Base-by-base conservation (phyloP, 1,139 yeast genomes). In the Saccharomyces hybrid region DNA sequence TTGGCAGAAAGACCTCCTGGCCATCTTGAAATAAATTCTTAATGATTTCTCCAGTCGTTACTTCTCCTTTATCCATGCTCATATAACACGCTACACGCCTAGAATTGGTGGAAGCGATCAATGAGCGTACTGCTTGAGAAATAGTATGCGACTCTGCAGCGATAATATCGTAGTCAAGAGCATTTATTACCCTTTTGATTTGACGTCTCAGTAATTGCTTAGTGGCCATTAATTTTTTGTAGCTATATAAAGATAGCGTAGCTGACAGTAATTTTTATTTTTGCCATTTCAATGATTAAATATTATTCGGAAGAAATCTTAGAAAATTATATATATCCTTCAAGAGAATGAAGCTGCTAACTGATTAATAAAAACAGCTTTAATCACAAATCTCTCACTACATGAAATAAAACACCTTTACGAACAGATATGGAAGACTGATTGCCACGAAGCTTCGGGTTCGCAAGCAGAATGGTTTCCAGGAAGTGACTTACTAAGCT, bases 51-150 rank as follows among this genome's bases (percentile, higher is more conserved):
- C 53, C 54, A 5, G 71, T 68, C 28, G 62, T 61, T 6, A 67
- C 63, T 53, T 68, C 71, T 25, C 68, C 65, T 42, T 55, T 55
- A 23, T 65, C 70, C 71, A 68, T 68, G 48, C 64, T 65, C 63
- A 68, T 57, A 51, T 56, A 68, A 50, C 70, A 67, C 2, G 64
- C 71, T 11, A 68, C 59, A 38, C 38, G 38, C 16, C 38, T n/a
- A 2, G 38, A n/a, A 32, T 32, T 32, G n/a, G n/a, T 5, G 38
- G 38, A 32, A n/a, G 38, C 38, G 16, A 32, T 32, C 14, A 32
- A 32, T 32, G 38, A 32, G 38, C 38, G 38, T 14, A 32, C 38
- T 32, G n/a, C 38, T n/a, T 32, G 14, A 32, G 38, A 32, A 3
- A 32, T 32, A 7, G 38, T 14, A 32, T 32, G 38, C 38, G 38